Evolutionary conservation across 2,329 filamentous ascomycete species (phyloP).

Genomic region (Penicillium janthinellum): DNA sequence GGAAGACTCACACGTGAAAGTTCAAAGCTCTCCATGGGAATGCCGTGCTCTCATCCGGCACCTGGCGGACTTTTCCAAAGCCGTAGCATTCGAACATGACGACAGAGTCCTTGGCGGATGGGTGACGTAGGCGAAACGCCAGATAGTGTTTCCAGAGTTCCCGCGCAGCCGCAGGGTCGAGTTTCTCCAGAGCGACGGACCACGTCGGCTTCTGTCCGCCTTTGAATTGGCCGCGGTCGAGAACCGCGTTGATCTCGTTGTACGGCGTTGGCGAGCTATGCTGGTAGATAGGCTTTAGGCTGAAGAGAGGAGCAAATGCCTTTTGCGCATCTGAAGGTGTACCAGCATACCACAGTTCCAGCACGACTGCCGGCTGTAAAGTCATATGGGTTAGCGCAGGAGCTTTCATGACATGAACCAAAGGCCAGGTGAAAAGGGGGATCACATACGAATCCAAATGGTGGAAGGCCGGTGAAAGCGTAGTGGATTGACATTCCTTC

Average conservation of each 20-base stretch:
- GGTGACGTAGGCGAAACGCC: neutral
- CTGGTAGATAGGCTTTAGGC: neutral
- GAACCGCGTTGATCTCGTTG: neutral
- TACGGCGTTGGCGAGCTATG: neutral
- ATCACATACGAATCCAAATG: neutral
- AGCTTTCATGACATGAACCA: neutral
- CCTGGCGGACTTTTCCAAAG: neutral
- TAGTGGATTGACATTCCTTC: slow-evolving; percentile 1
- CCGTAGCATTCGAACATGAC: neutral
- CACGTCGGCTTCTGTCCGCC: neutral
- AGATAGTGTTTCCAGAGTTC: neutral
- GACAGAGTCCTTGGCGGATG: neutral
- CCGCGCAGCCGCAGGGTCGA: neutral
- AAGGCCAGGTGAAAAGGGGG: neutral
- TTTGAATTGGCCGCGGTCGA: neutral
- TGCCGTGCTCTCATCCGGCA: neutral
- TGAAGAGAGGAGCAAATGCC: neutral
- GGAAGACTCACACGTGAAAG: slow-evolving; percentile 1
- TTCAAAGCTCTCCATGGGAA: neutral
- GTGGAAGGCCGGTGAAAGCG: neutral
- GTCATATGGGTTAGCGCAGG: neutral
- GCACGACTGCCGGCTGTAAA: neutral
- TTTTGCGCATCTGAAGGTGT: neutral
- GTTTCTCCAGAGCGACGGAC: neutral
- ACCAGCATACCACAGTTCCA: neutral